Evolutionary conservation across 108 stramenopile species (phyloP).

Genomic region (Conticribra weissflogii): DNA sequence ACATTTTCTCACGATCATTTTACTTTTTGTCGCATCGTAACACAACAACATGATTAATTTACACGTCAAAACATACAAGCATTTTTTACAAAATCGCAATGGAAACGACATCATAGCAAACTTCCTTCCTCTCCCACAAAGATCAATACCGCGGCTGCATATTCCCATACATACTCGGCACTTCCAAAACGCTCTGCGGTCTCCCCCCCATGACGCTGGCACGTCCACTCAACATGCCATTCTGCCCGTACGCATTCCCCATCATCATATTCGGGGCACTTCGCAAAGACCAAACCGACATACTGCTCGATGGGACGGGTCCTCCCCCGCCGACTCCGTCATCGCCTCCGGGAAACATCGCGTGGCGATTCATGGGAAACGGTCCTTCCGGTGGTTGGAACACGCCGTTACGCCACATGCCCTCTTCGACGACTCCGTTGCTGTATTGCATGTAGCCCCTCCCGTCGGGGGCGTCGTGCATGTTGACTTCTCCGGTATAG

Average conservation of each 20-base stretch:
- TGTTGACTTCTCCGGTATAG: constrained; percentile 43
- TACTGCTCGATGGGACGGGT: constrained; percentile 27
- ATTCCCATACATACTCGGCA: constrained; percentile 9
- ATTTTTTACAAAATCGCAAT: too few relatives aligned
- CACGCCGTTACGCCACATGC: constrained; percentile 44
- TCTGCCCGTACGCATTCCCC: constrained; percentile 6
- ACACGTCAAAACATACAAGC: too few relatives aligned
- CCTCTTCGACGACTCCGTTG: constrained; percentile 48
- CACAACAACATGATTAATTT: too few relatives aligned
- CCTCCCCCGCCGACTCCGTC: not conserved
- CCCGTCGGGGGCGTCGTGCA: constrained; percentile 30
- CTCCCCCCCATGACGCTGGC: constrained; percentile 6
- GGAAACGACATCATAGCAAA: too few relatives aligned
- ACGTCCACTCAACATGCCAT: not conserved
- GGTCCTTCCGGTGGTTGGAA: constrained; percentile 25
- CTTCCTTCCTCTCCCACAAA: too few relatives aligned
- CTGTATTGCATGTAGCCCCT: constrained; percentile 40
- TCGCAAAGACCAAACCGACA: constrained; percentile 42
- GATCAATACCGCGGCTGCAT: not conserved
- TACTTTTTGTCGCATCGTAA: too few relatives aligned
- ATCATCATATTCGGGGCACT: constrained; percentile 41
- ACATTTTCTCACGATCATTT: too few relatives aligned
- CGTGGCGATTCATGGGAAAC: not conserved
- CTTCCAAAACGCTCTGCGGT: constrained; percentile 9
- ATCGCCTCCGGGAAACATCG: too few relatives aligned